These are phyloP conservation scores for Evernia prunastri DNA, from an alignment of 495 filamentous ascomycete genomes.

Conservation along the genomic window DNA sequence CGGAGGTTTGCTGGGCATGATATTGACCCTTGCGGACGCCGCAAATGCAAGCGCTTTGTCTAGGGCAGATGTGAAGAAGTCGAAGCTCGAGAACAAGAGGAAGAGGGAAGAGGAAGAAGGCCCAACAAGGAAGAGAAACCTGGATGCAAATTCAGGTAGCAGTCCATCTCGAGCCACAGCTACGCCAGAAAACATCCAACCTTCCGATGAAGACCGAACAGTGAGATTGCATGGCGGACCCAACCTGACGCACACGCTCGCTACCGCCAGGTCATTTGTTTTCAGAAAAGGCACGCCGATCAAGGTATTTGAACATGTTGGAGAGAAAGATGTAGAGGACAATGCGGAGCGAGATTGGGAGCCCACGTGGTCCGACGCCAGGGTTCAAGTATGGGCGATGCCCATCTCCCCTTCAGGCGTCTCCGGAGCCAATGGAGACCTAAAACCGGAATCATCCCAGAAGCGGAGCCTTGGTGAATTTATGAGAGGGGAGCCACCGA, in stretches of 20 bases:
- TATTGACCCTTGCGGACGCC: slow-evolving; percentile 72
- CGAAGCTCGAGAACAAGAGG: slow-evolving; percentile 10
- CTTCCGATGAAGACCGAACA: slow-evolving; percentile 23
- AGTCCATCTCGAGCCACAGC: slow-evolving; percentile 23
- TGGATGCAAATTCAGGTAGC: slow-evolving; percentile 20
- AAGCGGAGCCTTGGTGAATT: slow-evolving; percentile 61
- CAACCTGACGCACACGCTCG: slow-evolving; percentile 72
- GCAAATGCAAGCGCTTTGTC: slow-evolving; percentile 33
- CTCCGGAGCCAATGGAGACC: slow-evolving; percentile 5
- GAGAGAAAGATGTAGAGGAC: slow-evolving; percentile 30
- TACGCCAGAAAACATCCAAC: neutral
- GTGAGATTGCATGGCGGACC: slow-evolving; percentile 70
- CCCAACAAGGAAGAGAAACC: slow-evolving; percentile 29
- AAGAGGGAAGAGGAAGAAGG: slow-evolving; percentile 28
- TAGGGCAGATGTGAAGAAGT: slow-evolving; percentile 23
- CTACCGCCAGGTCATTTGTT: slow-evolving; percentile 79
- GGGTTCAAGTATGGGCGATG: slow-evolving; percentile 79
- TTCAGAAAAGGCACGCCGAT: slow-evolving; percentile 77
- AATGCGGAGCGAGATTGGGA: slow-evolving; percentile 27
- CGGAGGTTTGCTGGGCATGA: slow-evolving; percentile 77
- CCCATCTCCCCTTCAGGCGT: slow-evolving; percentile 39
- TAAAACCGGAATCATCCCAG: slow-evolving; percentile 36
- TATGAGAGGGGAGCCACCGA: slow-evolving; percentile 28
- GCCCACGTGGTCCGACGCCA: slow-evolving; percentile 68
- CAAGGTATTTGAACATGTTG: slow-evolving; percentile 51